phyloP scores from a whole-genome alignment of 257 asterid species.

The Ilex asprella region DNA sequence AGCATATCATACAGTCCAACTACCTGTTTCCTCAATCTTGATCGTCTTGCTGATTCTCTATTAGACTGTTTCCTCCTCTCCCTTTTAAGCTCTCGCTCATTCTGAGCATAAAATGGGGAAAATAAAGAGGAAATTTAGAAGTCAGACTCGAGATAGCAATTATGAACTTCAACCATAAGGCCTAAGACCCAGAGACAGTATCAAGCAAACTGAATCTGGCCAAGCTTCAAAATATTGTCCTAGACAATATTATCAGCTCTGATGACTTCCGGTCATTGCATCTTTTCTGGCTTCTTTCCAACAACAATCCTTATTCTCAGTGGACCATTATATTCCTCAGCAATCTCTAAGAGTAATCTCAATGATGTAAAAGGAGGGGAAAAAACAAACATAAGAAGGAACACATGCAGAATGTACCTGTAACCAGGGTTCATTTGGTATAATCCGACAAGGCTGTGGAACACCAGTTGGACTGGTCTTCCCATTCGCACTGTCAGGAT shows the following conservation, averaged over 20 bases:
- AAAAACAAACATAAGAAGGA: not conserved
- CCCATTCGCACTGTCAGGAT: constrained; percentile 33
- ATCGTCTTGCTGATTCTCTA: constrained; percentile 96
- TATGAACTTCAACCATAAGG: too few species aligned
- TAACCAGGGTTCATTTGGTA: constrained; percentile 50
- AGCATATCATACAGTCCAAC: not conserved
- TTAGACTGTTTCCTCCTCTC: constrained; percentile 97
- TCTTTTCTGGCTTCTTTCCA: too few species aligned
- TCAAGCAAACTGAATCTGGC: too few species aligned
- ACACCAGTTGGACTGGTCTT: constrained; percentile 35
- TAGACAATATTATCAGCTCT: too few species aligned
- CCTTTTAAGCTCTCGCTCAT: constrained; percentile 79
- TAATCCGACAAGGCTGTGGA: constrained; percentile 26
- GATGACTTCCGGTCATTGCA: too few species aligned
- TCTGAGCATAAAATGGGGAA: constrained; percentile 29
- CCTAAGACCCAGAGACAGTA: too few species aligned
- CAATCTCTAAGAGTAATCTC: too few species aligned
- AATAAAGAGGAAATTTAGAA: too few species aligned
- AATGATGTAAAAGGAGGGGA: not conserved
- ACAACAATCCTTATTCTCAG: too few species aligned
- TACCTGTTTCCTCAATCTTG: constrained; percentile 97
- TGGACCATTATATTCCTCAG: too few species aligned
- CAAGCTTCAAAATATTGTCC: too few species aligned
- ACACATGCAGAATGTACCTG: constrained; percentile 41
- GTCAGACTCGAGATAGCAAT: too few species aligned